These are phyloP conservation scores for Xylaria digitata DNA, from an alignment of 2,329 filamentous ascomycete genomes.

Conservation along the genomic window DNA sequence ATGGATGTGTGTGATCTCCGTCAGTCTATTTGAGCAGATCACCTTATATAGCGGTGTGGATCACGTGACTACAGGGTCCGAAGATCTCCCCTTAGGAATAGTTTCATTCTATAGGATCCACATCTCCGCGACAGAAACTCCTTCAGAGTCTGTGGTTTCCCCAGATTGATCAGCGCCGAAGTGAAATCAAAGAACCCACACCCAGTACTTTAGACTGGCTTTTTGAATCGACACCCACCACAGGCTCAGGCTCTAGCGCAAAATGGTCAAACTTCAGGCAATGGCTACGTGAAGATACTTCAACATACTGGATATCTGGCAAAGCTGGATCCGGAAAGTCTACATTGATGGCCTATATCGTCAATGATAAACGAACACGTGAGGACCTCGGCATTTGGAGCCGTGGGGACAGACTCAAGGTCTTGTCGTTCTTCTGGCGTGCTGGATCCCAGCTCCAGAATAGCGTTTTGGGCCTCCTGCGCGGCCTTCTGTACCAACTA, in stretches of 20 bases:
- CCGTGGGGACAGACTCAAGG: not conserved
- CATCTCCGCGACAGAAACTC: no score
- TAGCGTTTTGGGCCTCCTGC: conserved; percentile 30
- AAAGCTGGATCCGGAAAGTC: conserved; percentile 37
- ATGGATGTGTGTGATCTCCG: no score
- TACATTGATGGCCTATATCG: conserved; percentile 34
- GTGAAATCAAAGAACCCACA: conserved; percentile 27
- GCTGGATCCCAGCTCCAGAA: conserved; percentile 30
- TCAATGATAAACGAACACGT: conserved; percentile 17
- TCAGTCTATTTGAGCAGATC: no score
- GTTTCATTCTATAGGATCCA: no score
- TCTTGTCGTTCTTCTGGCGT: conserved; percentile 37
- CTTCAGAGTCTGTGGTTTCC: conserved; percentile 24
- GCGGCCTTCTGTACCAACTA: conserved; percentile 30
- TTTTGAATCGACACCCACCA: not conserved
- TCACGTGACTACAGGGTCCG: no score
- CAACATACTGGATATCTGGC: conserved; percentile 36
- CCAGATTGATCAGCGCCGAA: conserved; percentile 26
- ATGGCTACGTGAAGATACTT: conserved; percentile 30
- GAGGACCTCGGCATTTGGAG: conserved; percentile 18
- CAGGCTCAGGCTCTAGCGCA: not conserved
- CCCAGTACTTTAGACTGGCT: conserved; percentile 27
- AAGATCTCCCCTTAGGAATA: no score
- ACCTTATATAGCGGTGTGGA: no score
- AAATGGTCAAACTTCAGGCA: conserved; percentile 23